A percentile compares a stretch with the other conserved stretches of the same genome.
Conservation (phyloP, 108 stramenopile genomes). For the Nitzschia putrida region DNA sequence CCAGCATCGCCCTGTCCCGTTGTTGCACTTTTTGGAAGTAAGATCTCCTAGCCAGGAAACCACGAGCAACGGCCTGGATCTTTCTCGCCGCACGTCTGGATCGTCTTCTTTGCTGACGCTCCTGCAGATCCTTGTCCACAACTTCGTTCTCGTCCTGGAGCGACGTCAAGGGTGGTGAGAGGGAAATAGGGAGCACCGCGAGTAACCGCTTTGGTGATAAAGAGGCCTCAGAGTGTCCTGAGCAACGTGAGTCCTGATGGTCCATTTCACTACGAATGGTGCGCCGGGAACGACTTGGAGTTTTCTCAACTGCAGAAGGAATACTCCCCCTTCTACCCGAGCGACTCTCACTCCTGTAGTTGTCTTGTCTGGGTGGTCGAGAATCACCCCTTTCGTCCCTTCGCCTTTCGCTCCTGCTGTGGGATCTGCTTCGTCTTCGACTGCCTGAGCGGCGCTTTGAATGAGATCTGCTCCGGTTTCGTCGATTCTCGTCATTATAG, state of each 20-base stretch:
- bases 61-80: neutral
- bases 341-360: neutral
- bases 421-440: neutral
- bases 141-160: neutral
- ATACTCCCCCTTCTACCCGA: neutral
- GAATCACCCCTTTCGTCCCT: neutral
- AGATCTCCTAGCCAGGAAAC: neutral
- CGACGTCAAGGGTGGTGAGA: neutral
- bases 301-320: too few species aligned
- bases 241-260: too few species aligned
- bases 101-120: neutral
- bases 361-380: neutral
- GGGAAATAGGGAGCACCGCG: neutral
- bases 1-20: neutral
- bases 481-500: neutral
- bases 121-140: neutral
- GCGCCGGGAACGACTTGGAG: too few species aligned
- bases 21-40: neutral
- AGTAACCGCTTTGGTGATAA: neutral
- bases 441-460: neutral
- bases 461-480: neutral
- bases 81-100: neutral
- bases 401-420: neutral
- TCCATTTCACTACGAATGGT: too few species aligned
- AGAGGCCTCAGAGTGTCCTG: neutral